Conservation (phyloP, 257 asterid species). For the Capsicum pubescens region DNA sequence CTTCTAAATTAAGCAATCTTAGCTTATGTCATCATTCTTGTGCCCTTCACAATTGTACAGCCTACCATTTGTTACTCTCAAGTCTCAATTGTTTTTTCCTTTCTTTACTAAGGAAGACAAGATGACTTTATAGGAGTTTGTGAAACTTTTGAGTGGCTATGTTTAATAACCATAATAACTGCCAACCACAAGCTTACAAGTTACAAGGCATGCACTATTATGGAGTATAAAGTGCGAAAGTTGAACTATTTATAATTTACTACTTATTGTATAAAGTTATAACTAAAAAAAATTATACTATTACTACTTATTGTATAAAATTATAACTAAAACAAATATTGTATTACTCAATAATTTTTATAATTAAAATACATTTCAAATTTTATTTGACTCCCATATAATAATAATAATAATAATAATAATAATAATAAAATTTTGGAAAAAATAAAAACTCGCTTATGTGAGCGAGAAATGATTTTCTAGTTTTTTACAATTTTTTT, state of each 20-base stretch:
- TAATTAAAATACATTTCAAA: background rate
- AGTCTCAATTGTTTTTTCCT: background rate
- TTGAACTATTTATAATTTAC: background rate
- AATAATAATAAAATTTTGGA: background rate
- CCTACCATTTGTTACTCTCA: background rate
- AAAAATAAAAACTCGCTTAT: no score
- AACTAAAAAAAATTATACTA: background rate
- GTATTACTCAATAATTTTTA: background rate
- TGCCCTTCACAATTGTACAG: background rate
- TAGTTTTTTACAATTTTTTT: no score
- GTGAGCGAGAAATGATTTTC: no score
- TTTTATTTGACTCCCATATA: background rate
- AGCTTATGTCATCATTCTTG: background rate
- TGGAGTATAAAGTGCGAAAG: slow-evolving; percentile 21
- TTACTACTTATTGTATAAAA: background rate
- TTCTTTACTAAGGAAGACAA: background rate
- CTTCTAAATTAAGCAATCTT: slow-evolving; percentile 22
- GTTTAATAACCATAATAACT: slow-evolving; percentile 35
- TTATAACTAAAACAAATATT: background rate
- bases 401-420: background rate
- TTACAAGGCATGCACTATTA: background rate
- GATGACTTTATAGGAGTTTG: slow-evolving; percentile 31
- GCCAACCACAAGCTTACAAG: slow-evolving; percentile 26
- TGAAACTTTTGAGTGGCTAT: slow-evolving; percentile 21
- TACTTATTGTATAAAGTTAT: background rate